Evolutionary conservation across 2,329 filamentous ascomycete genomes (phyloP).

Genomic region (Endothia cerciana): DNA sequence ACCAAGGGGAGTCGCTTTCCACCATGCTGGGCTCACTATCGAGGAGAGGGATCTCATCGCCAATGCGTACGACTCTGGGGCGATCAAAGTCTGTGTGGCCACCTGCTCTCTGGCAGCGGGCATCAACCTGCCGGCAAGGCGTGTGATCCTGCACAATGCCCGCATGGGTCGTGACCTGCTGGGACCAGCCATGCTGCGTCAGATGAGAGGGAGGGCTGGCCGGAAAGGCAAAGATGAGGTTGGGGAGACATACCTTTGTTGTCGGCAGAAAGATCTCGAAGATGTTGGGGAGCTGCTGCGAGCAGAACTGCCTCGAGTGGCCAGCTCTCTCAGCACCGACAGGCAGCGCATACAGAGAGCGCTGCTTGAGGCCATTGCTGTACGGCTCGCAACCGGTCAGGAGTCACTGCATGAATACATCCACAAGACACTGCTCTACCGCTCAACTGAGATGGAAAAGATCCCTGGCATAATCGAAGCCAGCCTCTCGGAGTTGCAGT

Average conservation of each 20-base stretch:
- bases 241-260: slow-evolving; percentile 79
- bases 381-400: slow-evolving; percentile 67
- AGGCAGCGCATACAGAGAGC: slow-evolving; percentile 72
- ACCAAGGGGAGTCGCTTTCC: slow-evolving; percentile 71
- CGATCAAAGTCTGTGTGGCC: slow-evolving; percentile 72
- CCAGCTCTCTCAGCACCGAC: slow-evolving; percentile 70
- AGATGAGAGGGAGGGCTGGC: slow-evolving; percentile 79
- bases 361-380: slow-evolving; percentile 71
- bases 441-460: slow-evolving; percentile 54
- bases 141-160: slow-evolving; percentile 76
- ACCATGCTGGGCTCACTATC: slow-evolving; percentile 72
- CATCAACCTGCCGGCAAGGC: slow-evolving; percentile 75
- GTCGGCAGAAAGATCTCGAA: slow-evolving; percentile 68
- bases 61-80: slow-evolving; percentile 69
- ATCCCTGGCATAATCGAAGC: slow-evolving; percentile 59
- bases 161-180: slow-evolving; percentile 77
- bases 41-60: slow-evolving; percentile 77
- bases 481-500: slow-evolving; percentile 61
- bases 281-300: slow-evolving; percentile 72
- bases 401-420: slow-evolving; percentile 71
- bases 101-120: slow-evolving; percentile 82
- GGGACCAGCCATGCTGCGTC: slow-evolving; percentile 78
- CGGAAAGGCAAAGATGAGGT: slow-evolving; percentile 78
- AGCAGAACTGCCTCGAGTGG: slow-evolving; percentile 70
- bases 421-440: slow-evolving; percentile 66